phyloP scores from a whole-genome alignment of 345 rosid species.

The Corymbia maculata region DNA sequence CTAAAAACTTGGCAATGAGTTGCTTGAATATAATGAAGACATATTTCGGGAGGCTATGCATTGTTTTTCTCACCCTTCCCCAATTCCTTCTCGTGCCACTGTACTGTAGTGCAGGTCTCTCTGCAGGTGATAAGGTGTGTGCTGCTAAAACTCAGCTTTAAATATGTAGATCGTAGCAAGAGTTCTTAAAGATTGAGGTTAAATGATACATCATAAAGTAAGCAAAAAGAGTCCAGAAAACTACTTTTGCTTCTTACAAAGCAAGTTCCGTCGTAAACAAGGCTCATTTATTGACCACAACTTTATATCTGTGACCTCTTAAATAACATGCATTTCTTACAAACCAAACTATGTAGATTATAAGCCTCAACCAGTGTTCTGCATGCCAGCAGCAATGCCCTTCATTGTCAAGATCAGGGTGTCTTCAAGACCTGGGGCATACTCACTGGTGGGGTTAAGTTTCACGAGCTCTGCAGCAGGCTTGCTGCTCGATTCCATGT shows the following conservation, averaged over 20 bases:
- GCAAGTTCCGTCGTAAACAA: not conserved
- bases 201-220: not conserved
- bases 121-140: not conserved
- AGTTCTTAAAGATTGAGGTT: not conserved
- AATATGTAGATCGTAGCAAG: not conserved
- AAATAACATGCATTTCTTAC: not conserved
- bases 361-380: conserved; percentile 72
- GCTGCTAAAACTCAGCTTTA: not conserved
- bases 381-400: conserved; percentile 95
- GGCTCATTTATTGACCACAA: not conserved
- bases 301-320: not conserved
- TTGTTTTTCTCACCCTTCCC: not conserved
- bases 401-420: conserved; percentile 95
- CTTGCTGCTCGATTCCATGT: conserved; percentile 58
- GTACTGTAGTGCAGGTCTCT: not conserved
- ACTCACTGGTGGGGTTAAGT: conserved; percentile 85
- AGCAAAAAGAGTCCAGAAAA: not conserved
- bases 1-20: not conserved
- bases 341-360: not conserved
- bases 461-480: conserved; percentile 74
- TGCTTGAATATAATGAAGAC: not conserved
- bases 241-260: not conserved
- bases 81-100: not conserved
- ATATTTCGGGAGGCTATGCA: not conserved
- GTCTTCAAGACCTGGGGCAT: conserved; percentile 90